These are phyloP conservation scores for Rosa hybrid DNA, from an alignment of 331 rosid species.

Conservation along the genomic window DNA sequence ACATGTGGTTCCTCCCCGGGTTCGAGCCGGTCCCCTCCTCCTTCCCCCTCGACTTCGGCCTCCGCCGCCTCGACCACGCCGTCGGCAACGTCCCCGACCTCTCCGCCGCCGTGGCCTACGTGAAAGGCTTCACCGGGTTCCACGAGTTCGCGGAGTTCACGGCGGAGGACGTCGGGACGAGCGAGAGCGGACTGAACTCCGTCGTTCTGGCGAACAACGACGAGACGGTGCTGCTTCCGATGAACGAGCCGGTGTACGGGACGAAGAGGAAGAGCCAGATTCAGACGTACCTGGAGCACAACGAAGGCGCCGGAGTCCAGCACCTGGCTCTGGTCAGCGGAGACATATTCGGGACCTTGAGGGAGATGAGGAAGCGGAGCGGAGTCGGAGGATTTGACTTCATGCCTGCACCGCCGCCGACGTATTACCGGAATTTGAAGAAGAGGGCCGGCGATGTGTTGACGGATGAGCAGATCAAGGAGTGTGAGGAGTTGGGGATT, in stretches of 20 bases:
- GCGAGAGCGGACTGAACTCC: constrained; percentile 88
- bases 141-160: constrained; percentile 98
- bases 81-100: constrained; percentile 82
- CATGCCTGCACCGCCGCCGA: constrained; percentile 92
- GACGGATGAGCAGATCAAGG: constrained; percentile 68
- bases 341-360: constrained; percentile 69
- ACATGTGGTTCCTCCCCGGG: constrained; percentile 58
- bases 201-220: constrained; percentile 73
- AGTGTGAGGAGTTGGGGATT: constrained; percentile 88
- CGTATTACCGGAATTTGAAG: constrained; percentile 70
- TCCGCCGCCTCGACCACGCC: constrained; percentile 80
- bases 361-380: constrained; percentile 81
- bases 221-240: constrained; percentile 67
- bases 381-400: constrained; percentile 78
- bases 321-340: constrained; percentile 64
- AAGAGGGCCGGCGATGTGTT: constrained; percentile 67
- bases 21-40: constrained; percentile 57
- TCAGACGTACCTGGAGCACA: constrained; percentile 89
- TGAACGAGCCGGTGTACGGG: constrained; percentile 88
- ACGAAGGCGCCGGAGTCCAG: constrained; percentile 88
- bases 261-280: constrained; percentile 91
- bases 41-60: constrained; percentile 60
- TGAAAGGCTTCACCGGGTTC: constrained; percentile 64
- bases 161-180: constrained; percentile 85
- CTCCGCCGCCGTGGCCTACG: constrained; percentile 40